Percentiles rank a stretch among this genome's conserved stretches.
These are phyloP conservation scores for Globisporangium solare DNA, from an alignment of 352 stramenopile species.

Conservation along the genomic window DNA sequence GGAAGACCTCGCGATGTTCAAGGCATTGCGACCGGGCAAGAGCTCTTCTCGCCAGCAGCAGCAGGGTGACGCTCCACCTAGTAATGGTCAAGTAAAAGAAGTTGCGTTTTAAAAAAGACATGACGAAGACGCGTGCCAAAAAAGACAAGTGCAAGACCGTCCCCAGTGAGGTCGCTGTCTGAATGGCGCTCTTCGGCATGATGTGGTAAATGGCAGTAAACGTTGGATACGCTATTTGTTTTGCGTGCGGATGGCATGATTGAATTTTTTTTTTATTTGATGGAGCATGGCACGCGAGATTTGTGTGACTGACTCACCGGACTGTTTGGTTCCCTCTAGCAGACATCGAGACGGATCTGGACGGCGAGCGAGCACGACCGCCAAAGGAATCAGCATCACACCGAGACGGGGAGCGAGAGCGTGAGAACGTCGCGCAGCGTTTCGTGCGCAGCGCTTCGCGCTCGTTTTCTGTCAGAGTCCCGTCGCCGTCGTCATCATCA, in stretches of 20 bases:
- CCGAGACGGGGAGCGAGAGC: conserved; percentile 12
- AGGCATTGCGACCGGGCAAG: conserved; percentile 25
- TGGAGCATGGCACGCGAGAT: no score
- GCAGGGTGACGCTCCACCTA: not conserved
- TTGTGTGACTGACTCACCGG: conserved; percentile 1
- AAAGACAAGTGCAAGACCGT: not conserved
- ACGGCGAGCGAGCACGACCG: conserved; percentile 7
- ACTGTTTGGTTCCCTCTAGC: conserved; percentile 8
- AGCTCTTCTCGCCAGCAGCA: not conserved
- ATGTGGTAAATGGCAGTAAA: conserved; percentile 10
- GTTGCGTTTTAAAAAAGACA: conserved; percentile 62
- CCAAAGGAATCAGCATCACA: not conserved
- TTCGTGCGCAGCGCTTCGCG: conserved; percentile 13
- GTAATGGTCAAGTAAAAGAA: conserved; percentile 53
- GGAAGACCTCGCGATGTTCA: conserved; percentile 70
- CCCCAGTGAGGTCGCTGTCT: not conserved
- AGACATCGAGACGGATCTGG: conserved; percentile 3
- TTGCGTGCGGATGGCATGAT: not conserved
- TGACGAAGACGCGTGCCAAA: no score
- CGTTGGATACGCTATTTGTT: conserved; percentile 13
- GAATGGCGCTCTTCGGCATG: not conserved
- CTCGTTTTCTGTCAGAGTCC: conserved; percentile 7
- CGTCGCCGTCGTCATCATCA: conserved; percentile 13
- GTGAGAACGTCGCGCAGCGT: conserved; percentile 24
- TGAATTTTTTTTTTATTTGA: no score